Evolutionary conservation across 768 basidiomycete genomes (phyloP).

Genomic region (Albatrellus ellisii): DNA sequence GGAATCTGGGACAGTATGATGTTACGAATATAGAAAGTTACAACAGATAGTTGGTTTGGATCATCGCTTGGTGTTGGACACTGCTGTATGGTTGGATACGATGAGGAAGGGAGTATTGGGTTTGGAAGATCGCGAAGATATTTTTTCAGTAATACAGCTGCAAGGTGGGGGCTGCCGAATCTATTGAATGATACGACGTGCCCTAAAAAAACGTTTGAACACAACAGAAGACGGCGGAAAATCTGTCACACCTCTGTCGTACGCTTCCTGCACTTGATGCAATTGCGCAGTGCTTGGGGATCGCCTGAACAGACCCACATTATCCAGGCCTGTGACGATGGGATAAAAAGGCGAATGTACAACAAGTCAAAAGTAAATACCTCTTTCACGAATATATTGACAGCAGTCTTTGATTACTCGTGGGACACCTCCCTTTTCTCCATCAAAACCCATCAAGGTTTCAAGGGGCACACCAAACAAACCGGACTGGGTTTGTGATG

Average conservation of each 20-base stretch:
- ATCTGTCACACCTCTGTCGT: conserved; percentile 50
- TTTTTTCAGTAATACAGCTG: conserved; percentile 79
- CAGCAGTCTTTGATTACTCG: conserved; percentile 67
- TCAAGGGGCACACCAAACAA: conserved; percentile 75
- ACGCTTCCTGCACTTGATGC: conserved; percentile 68
- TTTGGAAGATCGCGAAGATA: conserved; percentile 71
- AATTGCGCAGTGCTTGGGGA: conserved; percentile 61
- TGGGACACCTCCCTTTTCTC: conserved; percentile 75
- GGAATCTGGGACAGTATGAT: conserved; percentile 52
- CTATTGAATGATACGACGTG: conserved; percentile 68
- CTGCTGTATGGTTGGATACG: conserved; percentile 50
- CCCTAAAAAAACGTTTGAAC: conserved; percentile 26
- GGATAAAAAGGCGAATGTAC: background rate
- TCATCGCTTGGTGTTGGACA: conserved; percentile 50
- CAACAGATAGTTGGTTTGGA: conserved; percentile 39
- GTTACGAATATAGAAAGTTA: conserved; percentile 60
- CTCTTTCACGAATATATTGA: conserved; percentile 54
- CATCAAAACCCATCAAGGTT: conserved; percentile 72
- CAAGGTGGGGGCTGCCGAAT: conserved; percentile 67
- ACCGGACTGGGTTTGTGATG: conserved; percentile 39
- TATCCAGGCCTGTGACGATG: conserved; percentile 32
- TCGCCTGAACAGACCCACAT: conserved; percentile 76
- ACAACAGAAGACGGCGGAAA: background rate
- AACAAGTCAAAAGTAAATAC: conserved; percentile 12
- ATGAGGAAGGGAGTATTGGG: conserved; percentile 60